Evolutionary conservation across 768 basidiomycete genomes (phyloP).

Genomic region (Panaeolus papilionaceus): DNA sequence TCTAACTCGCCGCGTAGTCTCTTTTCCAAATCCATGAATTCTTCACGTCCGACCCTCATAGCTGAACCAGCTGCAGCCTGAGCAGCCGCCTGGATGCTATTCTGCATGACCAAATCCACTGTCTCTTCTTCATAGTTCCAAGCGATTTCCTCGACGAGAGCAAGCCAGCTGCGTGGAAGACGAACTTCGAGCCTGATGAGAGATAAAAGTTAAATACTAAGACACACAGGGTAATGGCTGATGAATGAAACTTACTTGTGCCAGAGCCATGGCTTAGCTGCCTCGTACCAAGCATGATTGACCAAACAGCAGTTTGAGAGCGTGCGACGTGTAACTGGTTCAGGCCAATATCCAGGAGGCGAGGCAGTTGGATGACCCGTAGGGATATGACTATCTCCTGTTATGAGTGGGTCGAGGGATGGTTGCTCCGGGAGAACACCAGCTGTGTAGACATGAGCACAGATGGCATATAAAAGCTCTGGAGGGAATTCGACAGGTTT

Average conservation of each 20-base stretch:
- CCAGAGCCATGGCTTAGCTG: constrained; percentile 92
- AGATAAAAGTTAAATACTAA: constrained; percentile 1
- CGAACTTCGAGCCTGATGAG: constrained; percentile 69
- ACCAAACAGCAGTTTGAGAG: constrained; percentile 78
- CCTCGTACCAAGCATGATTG: constrained; percentile 78
- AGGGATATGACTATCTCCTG: constrained; percentile 53
- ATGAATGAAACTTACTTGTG: constrained; percentile 50
- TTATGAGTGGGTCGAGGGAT: constrained; percentile 76
- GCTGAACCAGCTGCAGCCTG: constrained; percentile 62
- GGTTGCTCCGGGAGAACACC: constrained; percentile 59
- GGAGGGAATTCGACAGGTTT: constrained; percentile 61
- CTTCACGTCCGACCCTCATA: constrained; percentile 47
- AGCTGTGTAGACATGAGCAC: constrained; percentile 71
- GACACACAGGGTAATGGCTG: constrained; percentile 12
- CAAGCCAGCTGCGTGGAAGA: constrained; percentile 84
- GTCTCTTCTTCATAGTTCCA: constrained; percentile 75
- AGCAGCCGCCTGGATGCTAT: constrained; percentile 72
- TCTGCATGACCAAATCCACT: constrained; percentile 66
- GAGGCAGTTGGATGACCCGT: constrained; percentile 75
- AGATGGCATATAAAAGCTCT: constrained; percentile 76
- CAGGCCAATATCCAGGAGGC: constrained; percentile 74
- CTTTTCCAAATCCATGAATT: constrained; percentile 59
- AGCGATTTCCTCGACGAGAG: constrained; percentile 79
- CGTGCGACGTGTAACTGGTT: constrained; percentile 66
- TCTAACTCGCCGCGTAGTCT: constrained; percentile 41